Conservation (phyloP, 2,329 filamentous ascomycete genomes). For the Microcyclospora pomicola region DNA sequence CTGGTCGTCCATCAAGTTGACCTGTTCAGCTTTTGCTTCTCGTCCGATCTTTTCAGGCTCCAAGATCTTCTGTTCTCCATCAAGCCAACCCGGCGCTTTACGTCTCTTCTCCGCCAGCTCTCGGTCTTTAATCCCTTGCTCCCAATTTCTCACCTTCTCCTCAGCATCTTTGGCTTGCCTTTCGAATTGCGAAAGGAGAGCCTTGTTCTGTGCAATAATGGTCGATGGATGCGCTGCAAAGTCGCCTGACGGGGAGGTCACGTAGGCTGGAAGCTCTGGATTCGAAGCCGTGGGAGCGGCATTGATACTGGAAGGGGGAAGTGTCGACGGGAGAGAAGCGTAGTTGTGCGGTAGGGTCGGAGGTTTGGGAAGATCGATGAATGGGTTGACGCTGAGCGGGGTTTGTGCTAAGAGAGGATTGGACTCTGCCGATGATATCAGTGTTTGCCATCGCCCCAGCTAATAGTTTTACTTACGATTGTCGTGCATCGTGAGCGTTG, state of each 20-base stretch:
- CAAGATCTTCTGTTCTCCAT: slow-evolving; percentile 55
- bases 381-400: slow-evolving; percentile 84
- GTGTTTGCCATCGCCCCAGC: not conserved
- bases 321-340: slow-evolving; percentile 72
- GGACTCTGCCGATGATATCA: slow-evolving; percentile 31
- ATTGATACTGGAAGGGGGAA: slow-evolving; percentile 58
- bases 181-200: slow-evolving; percentile 61
- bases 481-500: slow-evolving; percentile 17
- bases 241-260: slow-evolving; percentile 57
- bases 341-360: slow-evolving; percentile 93
- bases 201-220: slow-evolving; percentile 68
- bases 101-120: slow-evolving; percentile 69
- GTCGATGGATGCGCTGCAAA: slow-evolving; percentile 77
- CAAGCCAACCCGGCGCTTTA: slow-evolving; percentile 68
- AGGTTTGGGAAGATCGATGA: slow-evolving; percentile 77
- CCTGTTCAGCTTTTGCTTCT: slow-evolving; percentile 8
- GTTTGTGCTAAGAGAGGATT: slow-evolving; percentile 86
- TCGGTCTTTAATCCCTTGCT: slow-evolving; percentile 48
- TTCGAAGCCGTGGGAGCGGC: slow-evolving; percentile 24
- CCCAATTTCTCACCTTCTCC: slow-evolving; percentile 53
- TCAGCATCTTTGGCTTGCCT: slow-evolving; percentile 56
- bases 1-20: slow-evolving; percentile 16
- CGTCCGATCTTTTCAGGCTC: slow-evolving; percentile 44
- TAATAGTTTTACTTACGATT: slow-evolving; percentile 15
- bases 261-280: slow-evolving; percentile 46